Evolutionary conservation across 345 rosid species (phyloP), one percentile per base, ranked within the genome.

Genomic region (Pseudoturritis turrita): DNA sequence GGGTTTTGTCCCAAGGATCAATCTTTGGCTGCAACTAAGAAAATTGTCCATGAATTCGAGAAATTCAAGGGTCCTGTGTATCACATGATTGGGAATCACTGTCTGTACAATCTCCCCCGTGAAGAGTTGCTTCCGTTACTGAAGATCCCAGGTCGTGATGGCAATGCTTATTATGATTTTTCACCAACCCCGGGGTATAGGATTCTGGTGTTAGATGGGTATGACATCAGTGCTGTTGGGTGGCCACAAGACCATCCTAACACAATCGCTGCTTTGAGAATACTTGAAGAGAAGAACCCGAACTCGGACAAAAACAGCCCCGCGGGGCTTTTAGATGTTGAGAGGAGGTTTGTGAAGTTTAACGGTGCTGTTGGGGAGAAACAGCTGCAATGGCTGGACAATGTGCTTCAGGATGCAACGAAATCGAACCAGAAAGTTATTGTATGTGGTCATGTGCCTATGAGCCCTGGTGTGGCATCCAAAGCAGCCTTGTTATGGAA

Each of bases 21-120:
- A 70, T 95, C 99, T 5, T 59, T 87, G 36, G 51, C 74, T 65
- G 75, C 84, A 17, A 86, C 88, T 22, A 78, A 79, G 80, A 87
- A 80, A 75, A 66, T 91, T 5, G 81, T 59, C 14, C 6, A 15
- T 41, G 96, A 91, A 49, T 87, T 89, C 31, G 79, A 83, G 35
- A 88, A 87, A 31, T 88, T 91, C 65, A 60, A 79, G 4, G 93
- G 96, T n/a, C 84, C 87, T 0, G 81, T 84, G 18, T 84, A 87
- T 84, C 99, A 95, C 68, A 72, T 91, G 89, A 91, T 95, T 57
- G 99, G 98, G 9, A 91, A 95, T 67, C 99, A 95, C 71, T 91
- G 97, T 62, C 90, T 91, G n/a, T 95, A 95, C 82, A 95, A 95
- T 76, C 96, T 95, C 76, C 89, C 90, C 11, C 90, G 97, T 7